Conservation (phyloP, 306 rosid genomes). For the Bauhinia variegata region DNA sequence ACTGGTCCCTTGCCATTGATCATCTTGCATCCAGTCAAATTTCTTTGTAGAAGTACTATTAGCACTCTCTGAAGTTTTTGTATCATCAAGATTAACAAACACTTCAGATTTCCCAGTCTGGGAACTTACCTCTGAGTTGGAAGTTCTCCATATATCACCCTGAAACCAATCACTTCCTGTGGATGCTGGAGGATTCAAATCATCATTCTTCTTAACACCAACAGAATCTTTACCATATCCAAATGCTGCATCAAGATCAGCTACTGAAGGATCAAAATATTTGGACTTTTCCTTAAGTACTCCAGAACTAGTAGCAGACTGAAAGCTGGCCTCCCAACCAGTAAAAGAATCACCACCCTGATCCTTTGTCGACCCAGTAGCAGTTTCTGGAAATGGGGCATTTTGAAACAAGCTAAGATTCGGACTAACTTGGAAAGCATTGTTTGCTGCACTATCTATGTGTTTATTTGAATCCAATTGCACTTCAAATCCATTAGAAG, state of each 20-base stretch:
- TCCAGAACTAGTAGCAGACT: slow-evolving; percentile 56
- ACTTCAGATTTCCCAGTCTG: slow-evolving; percentile 52
- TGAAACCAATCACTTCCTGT: slow-evolving; percentile 56
- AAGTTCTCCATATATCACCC: slow-evolving; percentile 56
- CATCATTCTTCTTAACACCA: slow-evolving; percentile 41
- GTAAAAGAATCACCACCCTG: slow-evolving; percentile 59
- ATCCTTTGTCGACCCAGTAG: slow-evolving; percentile 43
- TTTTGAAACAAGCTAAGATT: slow-evolving; percentile 68
- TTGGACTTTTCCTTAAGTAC: slow-evolving; percentile 43
- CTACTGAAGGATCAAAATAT: slow-evolving; percentile 48
- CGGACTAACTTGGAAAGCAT: slow-evolving; percentile 39
- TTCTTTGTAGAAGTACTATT: slow-evolving; percentile 31
- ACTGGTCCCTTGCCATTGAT: slow-evolving; percentile 47
- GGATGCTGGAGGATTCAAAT: slow-evolving; percentile 50
- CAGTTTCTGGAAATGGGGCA: slow-evolving; percentile 44
- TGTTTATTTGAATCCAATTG: slow-evolving; percentile 30
- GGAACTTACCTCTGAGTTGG: slow-evolving; percentile 42
- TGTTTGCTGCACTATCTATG: slow-evolving; percentile 30
- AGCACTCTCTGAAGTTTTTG: slow-evolving; percentile 37
- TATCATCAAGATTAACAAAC: slow-evolving; percentile 36
- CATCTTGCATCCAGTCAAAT: slow-evolving; percentile 61
- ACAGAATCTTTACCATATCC: slow-evolving; percentile 44
- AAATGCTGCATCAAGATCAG: slow-evolving; percentile 53
- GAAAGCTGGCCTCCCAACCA: slow-evolving; percentile 76
- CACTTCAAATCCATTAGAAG: slow-evolving; percentile 40